Base-by-base conservation (phyloP, 768 basidiomycete species). In the Suillus tomentosus region DNA sequence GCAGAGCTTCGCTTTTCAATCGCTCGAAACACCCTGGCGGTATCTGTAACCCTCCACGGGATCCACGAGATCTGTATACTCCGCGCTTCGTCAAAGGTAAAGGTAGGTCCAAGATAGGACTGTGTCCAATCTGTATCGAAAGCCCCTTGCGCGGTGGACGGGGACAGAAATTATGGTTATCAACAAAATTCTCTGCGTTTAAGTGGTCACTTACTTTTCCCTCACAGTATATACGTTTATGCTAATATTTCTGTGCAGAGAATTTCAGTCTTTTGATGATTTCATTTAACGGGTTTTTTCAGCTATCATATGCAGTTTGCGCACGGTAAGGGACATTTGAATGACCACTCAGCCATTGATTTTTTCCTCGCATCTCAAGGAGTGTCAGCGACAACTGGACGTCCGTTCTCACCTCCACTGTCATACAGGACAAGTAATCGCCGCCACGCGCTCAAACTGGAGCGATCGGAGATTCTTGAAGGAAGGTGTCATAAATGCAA, bases 301-400 rank as follows among this genome's bases (percentile, higher is more conserved):
- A 93, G 91, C 73, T 93, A 93, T 69, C 92, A 94, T 70, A 85
- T 94, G 86, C 91, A 92, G 70, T 91, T 91, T 65, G 80, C 82
- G 3, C 91, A 93, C 70, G 91, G 91, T 90, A 78, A 6, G 78
- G 19, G 17, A 43, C 47, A 31, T 39, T 24, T 19, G 19, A 60
- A 58, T 27, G 2, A n/a, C 54, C 45, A 19, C 61, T 17, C 51
- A 55, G 53, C 42, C 48, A 15, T 47, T 43, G 34, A 37, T 37
- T 47, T 43, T 9, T 36, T 59, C 53, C 45, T 67, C 27, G 66
- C 63, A 48, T 62, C 14, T 59, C 56, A 59, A 92, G 92, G 92
- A 8, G 87, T 94, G 43, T 91, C 89, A 0, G 85, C 91, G 9
- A 73, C 80, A 3, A 86, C 88, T 0, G 87, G 85, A 0, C 82